A percentile compares a stretch with the other conserved stretches of the same genome.
These are phyloP conservation scores for Tylopilus vinaceipallidus DNA, from an alignment of 768 basidiomycete species.

Conservation along the genomic window DNA sequence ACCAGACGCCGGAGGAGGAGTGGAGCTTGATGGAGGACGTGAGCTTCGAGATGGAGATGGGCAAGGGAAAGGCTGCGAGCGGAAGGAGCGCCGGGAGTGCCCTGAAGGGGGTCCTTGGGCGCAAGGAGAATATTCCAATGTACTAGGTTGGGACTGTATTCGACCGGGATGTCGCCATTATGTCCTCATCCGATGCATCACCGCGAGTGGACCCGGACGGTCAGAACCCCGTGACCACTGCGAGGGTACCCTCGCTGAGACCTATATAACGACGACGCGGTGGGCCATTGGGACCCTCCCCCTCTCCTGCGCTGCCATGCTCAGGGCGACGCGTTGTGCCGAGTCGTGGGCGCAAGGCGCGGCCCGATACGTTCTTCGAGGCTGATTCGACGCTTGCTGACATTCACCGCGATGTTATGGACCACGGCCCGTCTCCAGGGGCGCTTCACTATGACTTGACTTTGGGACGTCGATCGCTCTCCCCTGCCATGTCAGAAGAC, in stretches of 20 bases:
- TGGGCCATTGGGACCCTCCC: no score
- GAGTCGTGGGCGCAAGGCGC: no score
- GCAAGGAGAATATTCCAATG: conserved; percentile 27
- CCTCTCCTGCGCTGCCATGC: not conserved
- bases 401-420: not conserved
- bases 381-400: not conserved
- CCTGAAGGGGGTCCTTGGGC: conserved; percentile 27
- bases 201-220: no score
- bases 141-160: conserved; percentile 1
- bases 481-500: no score
- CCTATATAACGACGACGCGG: conserved; percentile 1
- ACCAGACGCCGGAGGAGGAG: conserved; percentile 60
- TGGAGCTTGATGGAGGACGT: conserved; percentile 46
- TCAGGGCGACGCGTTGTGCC: not conserved
- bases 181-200: no score
- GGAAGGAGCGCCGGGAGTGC: conserved; percentile 35
- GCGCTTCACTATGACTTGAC: not conserved
- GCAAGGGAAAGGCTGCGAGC: conserved; percentile 15
- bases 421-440: not conserved
- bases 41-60: conserved; percentile 49
- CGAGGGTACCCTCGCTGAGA: conserved; percentile 14
- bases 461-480: not conserved
- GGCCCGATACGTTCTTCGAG: no score
- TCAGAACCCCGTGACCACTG: conserved; percentile 10
- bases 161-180: not conserved